phyloP scores from a whole-genome alignment of 768 basidiomycete species.

The Hysterangium stoloniferum region DNA sequence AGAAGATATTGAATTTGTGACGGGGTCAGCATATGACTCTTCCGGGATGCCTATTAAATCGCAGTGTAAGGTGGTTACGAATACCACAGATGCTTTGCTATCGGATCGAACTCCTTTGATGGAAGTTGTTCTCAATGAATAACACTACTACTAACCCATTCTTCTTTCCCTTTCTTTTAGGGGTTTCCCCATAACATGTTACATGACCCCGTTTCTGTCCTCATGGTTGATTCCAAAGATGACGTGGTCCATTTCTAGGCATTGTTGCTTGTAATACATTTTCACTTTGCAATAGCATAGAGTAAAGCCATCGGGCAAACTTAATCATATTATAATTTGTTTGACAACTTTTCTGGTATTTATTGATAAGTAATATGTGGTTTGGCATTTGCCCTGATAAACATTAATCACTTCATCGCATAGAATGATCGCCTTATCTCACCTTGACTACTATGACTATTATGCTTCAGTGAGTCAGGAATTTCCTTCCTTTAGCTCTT shows the following conservation, averaged over 20 bases:
- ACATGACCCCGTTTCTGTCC: not conserved
- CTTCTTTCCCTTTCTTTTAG: not conserved
- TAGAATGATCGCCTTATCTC: not conserved
- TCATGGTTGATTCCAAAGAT: not conserved
- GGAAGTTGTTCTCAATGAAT: slow-evolving; percentile 7
- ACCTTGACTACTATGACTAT: too few relatives aligned
- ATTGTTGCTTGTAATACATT: not conserved
- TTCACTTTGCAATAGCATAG: not conserved
- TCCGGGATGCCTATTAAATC: slow-evolving; percentile 4
- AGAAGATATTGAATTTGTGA: slow-evolving; percentile 8
- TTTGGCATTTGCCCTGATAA: not conserved
- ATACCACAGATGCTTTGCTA: not conserved
- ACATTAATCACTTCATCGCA: not conserved
- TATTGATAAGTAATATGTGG: not conserved
- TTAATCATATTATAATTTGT: not conserved
- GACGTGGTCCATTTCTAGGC: not conserved
- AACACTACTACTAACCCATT: not conserved
- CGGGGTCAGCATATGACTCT: not conserved
- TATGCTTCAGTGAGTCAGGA: slow-evolving; percentile 61
- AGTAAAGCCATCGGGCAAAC: not conserved
- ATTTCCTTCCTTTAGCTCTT: slow-evolving; percentile 67
- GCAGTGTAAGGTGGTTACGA: not conserved
- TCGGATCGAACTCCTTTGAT: not conserved
- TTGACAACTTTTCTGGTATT: not conserved
- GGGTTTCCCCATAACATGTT: not conserved